Evolutionary conservation across 345 rosid genomes (phyloP), one percentile per base, ranked within the genome.

Genomic region (Moricandia moricandioides): DNA sequence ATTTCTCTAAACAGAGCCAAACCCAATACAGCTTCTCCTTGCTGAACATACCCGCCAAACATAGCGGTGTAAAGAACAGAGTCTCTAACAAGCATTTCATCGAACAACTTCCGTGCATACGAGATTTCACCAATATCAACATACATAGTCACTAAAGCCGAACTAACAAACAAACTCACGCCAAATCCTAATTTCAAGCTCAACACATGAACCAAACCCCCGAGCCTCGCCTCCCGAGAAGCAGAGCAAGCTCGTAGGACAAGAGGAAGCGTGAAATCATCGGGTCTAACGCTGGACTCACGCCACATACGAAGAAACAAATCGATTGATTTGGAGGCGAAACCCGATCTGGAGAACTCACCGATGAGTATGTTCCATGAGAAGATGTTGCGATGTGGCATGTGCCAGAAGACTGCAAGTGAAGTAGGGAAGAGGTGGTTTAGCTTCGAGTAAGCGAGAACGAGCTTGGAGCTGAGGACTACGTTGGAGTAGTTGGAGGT

Each of bases 291-390:
- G 14, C 30, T 27, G 2, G 80, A 47, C 3, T 67, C 81, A 7
- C 71, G 71, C 88, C 84, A 75, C 90, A 88, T 86, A 4, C 67
- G 79, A 71, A 80, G 74, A 79, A 88, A 88, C 83, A 86, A 80
- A 0, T 33, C 74, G 1, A 83, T 56, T 16, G 91, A 77, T 12
- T 67, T 60, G 16, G 75, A 60, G 2, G 87, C 83, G 4, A 31
- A 75, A 39, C 58, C 65, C 0, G 94, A 87, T 52, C 88, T 85
- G 11, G 86, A 84, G 68, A 87, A 84, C 76, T 89, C 89, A 0
- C 94, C 89, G 27, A 89, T 78, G 30, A 87, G 72, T 47, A 87
- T 89, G 45, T 89, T 89, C 94, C 91, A 87, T 0, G 91, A 87
- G 80, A 75, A 87, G n/a, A 85, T 79, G 73, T 86, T 87, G 29